A percentile compares a stretch with the other conserved stretches of the same genome.
Conservation (phyloP, 768 basidiomycete species). For the Suillus discolor region DNA sequence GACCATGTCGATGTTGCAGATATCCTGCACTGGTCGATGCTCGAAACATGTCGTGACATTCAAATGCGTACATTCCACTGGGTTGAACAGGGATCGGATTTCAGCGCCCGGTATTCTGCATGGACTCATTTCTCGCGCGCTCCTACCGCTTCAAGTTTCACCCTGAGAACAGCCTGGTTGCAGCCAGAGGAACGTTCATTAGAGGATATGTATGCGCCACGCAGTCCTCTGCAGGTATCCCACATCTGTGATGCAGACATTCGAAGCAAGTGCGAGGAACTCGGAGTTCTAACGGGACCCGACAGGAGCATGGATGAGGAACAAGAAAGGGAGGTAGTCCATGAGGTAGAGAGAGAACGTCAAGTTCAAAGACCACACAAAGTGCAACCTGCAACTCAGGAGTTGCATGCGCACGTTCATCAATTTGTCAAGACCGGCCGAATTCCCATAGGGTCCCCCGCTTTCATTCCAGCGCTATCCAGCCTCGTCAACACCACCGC, state of each 20-base stretch:
- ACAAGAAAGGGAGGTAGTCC: conserved; percentile 50
- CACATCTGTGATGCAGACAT: conserved; percentile 11
- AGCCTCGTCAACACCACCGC: conserved; percentile 15
- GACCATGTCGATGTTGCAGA: conserved; percentile 26
- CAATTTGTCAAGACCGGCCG: conserved; percentile 33
- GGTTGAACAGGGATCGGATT: conserved; percentile 40
- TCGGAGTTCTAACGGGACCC: conserved; percentile 18
- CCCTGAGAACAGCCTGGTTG: conserved; percentile 36
- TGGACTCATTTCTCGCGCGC: conserved; percentile 18
- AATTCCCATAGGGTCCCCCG: conserved; percentile 17
- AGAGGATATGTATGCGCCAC: conserved; percentile 35
- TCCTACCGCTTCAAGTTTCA: not conserved
- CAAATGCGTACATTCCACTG: conserved; percentile 41
- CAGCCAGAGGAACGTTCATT: conserved; percentile 42
- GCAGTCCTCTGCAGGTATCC: not conserved
- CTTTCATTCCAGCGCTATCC: conserved; percentile 23
- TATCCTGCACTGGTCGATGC: conserved; percentile 47
- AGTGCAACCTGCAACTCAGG: conserved; percentile 25
- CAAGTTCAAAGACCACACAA: conserved; percentile 39
- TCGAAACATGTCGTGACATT: conserved; percentile 45
- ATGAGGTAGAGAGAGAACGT: conserved; percentile 46
- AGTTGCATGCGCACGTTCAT: conserved; percentile 22
- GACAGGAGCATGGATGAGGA: conserved; percentile 43
- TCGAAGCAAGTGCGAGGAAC: conserved; percentile 18
- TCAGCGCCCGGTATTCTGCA: conserved; percentile 15